phyloP scores from a whole-genome alignment of 768 basidiomycete genomes.

The Neoboletus subvelutipes region DNA sequence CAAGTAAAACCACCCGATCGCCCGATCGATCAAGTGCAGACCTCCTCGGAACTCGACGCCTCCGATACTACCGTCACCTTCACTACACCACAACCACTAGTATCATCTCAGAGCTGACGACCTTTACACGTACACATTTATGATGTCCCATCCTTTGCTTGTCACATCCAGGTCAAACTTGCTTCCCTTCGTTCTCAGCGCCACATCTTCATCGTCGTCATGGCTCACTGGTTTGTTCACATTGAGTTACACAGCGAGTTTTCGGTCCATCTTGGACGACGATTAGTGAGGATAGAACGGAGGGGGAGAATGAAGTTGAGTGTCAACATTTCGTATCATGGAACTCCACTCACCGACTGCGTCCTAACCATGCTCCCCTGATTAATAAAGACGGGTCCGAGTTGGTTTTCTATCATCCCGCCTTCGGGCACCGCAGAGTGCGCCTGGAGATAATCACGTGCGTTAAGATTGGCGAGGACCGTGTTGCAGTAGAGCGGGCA shows the following conservation, averaged over 20 bases:
- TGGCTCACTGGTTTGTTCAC: not conserved
- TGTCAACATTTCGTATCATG: not conserved
- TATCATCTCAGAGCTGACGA: too few species aligned
- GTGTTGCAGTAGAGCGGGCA: slow-evolving; percentile 14
- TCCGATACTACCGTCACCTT: too few species aligned
- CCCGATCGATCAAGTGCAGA: too few species aligned
- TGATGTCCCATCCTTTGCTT: not conserved
- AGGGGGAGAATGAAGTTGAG: not conserved
- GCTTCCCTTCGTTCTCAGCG: not conserved
- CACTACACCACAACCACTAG: too few species aligned
- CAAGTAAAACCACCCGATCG: too few species aligned
- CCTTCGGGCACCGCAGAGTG: not conserved
- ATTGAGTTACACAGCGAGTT: not conserved
- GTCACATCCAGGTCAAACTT: not conserved
- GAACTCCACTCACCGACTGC: too few species aligned
- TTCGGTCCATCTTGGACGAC: not conserved
- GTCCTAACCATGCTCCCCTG: not conserved
- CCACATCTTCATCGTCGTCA: not conserved
- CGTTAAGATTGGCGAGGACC: slow-evolving; percentile 12
- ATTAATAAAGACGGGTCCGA: not conserved
- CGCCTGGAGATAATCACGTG: not conserved
- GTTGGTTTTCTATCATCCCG: not conserved
- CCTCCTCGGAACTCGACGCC: too few species aligned
- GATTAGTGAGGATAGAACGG: not conserved
- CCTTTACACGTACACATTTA: too few species aligned